Base-by-base conservation (phyloP, 2,329 filamentous ascomycete genomes). In the Spiromastix sp. region DNA sequence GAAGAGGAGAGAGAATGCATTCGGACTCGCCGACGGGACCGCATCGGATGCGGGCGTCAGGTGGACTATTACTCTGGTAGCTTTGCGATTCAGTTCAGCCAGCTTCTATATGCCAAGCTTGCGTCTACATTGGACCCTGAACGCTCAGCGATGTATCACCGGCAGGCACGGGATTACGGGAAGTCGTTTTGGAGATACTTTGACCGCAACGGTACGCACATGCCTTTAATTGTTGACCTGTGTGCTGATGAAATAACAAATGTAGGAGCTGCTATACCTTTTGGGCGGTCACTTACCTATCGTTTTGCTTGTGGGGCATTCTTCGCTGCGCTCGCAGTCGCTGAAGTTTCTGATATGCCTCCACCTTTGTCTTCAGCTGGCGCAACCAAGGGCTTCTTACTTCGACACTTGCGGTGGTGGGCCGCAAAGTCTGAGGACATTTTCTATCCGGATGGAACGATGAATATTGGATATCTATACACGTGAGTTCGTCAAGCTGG, bases 321-420 rank as follows among this genome's bases (percentile, higher is more conserved):
- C 41, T 72, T 61, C 43, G 60, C 67, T 3, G 67, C 63, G 1
- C 40, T 61, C 1, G 64, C 62, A 1, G 58, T 68, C 9, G 61
- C 65, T 0, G 54, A 59, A 2, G 43, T 71, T 1, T 20, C 21
- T 2, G 43, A 57, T 0, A 42, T 70, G 4, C 56, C 61, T 41
- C 45, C 0, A 61, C 63, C 0, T 36, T 70, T 31, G 0, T 41
- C 58, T 3, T 48, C 55, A 1, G 56, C 53, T 10, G 65, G 66
- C 0, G 47, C 54, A 0, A 40, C 69, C 12, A 72, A 70, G 41
- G 69, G 70, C 0, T 58, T 72, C 8, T 53, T 72, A 0, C 46
- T 69, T 1, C 60, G 69, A 0, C 67, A 73, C 40, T 48, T 72
- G 3, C 56, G 63, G 5, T 72, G 67, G 66, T 73, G 69, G 69